Base-by-base conservation (phyloP, 1,139 yeast genomes). In the Nakaseomyces uthaithaninus region DNA sequence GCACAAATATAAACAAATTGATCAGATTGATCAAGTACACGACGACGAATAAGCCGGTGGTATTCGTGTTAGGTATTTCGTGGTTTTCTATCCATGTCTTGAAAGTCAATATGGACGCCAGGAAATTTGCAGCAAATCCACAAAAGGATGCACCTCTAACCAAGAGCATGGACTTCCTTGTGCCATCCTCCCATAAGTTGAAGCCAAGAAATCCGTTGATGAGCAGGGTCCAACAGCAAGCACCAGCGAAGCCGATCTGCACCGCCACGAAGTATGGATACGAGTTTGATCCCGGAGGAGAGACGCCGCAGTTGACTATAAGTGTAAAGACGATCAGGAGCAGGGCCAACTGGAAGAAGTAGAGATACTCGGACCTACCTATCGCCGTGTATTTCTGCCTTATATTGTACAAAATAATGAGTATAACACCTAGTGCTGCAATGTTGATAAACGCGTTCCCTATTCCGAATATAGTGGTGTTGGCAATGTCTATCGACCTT, bases 101-200 rank as follows among this genome's bases (percentile, higher is more conserved):
- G 62, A 86, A 85, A 0, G 96, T 85, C 42, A 81, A 63, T 8
- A 86, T 52, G 1, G 86, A 65, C 11, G 87, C 69, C 28, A 85
- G 60, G 57, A 83, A 89, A 43, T 82, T 76, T 34, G 80, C 61
- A 8, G 72, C 68, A 59, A 80, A 85, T 54, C 80, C 76, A 1
- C 62, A 55, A 4, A 66, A 43, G 12, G 80, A 66, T 2, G 73
- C 55, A 5, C 68, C 42, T 48, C 86, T 66, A 39, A 83, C 63
- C 2, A 69, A 58, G 64, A 77, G 65, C 69, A 84, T 71, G 2
- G 94, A 77, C 45, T 59, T 67, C 24, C 63, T 59, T 1, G 94
- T 80, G 7, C 96, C 96, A 60, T 91, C 97, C 63, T 87, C 96
- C 93, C 95, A 89, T 40, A 86, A 65, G 59, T 87, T 93, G 62